Percentiles rank a stretch among this genome's conserved stretches.
These are phyloP conservation scores for Ceratocystis cacaofunesta DNA, from an alignment of 2,329 filamentous ascomycete species.

Conservation along the genomic window DNA sequence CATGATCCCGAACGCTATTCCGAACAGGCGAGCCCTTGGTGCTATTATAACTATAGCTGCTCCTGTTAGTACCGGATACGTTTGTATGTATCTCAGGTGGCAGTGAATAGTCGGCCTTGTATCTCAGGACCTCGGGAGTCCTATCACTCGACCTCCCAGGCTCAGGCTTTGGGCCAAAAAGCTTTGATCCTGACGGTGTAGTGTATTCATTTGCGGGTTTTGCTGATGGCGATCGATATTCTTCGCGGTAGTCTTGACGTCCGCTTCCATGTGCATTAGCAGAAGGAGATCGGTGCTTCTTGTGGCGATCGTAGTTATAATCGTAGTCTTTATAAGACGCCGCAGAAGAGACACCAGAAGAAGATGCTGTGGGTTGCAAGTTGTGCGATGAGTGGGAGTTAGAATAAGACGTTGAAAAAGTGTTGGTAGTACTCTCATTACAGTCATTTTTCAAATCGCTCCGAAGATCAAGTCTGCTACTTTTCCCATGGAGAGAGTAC, in stretches of 20 bases:
- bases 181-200: conserved; percentile 4
- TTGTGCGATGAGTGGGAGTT: conserved; percentile 10
- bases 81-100: conserved; percentile 9
- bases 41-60: not conserved
- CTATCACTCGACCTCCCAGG: conserved; percentile 9
- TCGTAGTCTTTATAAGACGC: conserved; percentile 3
- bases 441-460: not conserved
- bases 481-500: conserved; percentile 6
- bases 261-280: not conserved
- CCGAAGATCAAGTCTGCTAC: conserved; percentile 11
- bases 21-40: conserved; percentile 10
- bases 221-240: conserved; percentile 11
- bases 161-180: conserved; percentile 17
- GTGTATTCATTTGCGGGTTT: conserved; percentile 11
- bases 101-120: conserved; percentile 5
- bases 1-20: not conserved
- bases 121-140: conserved; percentile 4
- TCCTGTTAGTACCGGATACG: not conserved
- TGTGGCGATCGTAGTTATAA: conserved; percentile 4
- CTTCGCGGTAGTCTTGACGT: conserved; percentile 9
- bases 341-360: not conserved
- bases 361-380: not conserved
- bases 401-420: conserved; percentile 2
- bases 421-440: conserved; percentile 5
- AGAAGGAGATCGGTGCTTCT: conserved; percentile 12